phyloP scores from a whole-genome alignment of 371 early-diverging fungal genomes.

The Funneliformis caledonium region DNA sequence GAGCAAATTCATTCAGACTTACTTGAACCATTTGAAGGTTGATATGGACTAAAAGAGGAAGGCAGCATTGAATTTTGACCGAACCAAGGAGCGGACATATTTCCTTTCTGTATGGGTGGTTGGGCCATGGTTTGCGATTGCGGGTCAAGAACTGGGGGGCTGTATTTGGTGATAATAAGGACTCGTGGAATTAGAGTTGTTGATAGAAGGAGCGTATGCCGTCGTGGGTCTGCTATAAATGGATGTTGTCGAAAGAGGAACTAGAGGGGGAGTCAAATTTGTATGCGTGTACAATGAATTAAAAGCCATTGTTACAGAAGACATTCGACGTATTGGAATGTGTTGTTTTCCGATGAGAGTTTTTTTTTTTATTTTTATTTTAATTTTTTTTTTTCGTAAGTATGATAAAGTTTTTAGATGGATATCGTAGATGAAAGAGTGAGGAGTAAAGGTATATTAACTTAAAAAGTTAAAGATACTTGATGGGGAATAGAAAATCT shows the following conservation, averaged over 20 bases:
- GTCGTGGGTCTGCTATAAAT: not conserved
- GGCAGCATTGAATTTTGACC: not conserved
- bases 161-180: conserved; percentile 7
- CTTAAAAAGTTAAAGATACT: too few relatives aligned
- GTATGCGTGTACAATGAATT: too few relatives aligned
- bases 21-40: conserved; percentile 9
- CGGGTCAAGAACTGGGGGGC: not conserved
- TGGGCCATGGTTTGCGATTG: not conserved
- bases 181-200: not conserved
- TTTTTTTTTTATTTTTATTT: too few relatives aligned
- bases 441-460: too few relatives aligned
- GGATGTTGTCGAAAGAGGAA: not conserved
- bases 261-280: not conserved
- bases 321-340: too few relatives aligned
- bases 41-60: not conserved
- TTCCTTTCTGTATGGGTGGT: not conserved
- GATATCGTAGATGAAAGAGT: too few relatives aligned
- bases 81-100: not conserved
- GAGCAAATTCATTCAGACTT: not conserved
- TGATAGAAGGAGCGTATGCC: not conserved
- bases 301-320: too few relatives aligned
- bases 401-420: too few relatives aligned
- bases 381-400: too few relatives aligned
- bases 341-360: too few relatives aligned
- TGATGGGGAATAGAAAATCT: too few relatives aligned